These are phyloP conservation scores for Coelastrella sp. DNA, from an alignment of 139 green algal species.

Conservation along the genomic window DNA sequence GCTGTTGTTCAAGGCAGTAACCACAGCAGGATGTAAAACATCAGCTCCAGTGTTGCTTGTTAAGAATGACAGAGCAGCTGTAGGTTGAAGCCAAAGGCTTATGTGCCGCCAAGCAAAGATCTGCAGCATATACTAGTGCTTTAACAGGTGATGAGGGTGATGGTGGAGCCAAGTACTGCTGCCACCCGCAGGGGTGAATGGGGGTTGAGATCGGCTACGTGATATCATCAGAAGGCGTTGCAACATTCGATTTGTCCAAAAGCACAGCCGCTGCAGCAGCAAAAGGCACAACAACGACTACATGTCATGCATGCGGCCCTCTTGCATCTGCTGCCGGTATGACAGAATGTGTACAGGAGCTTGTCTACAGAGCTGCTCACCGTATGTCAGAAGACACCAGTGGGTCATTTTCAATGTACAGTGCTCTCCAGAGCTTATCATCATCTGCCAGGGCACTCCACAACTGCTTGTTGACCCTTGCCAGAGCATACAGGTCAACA, in stretches of 20 bases:
- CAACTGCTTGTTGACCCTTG: slow-evolving; percentile 12
- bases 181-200: too few species aligned
- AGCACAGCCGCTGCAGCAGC: not conserved
- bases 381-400: slow-evolving; percentile 8
- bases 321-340: not conserved
- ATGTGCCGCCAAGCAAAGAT: too few species aligned
- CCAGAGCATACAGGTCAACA: not conserved
- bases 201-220: too few species aligned
- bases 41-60: not conserved
- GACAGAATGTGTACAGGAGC: not conserved
- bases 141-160: too few species aligned
- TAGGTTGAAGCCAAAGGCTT: too few species aligned
- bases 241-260: too few species aligned
- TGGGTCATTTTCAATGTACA: slow-evolving; percentile 22
- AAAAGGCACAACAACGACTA: not conserved
- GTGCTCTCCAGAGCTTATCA: slow-evolving; percentile 1
- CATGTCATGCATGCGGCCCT: not conserved
- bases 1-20: not conserved
- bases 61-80: too few species aligned
- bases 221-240: too few species aligned
- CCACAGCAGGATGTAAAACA: not conserved
- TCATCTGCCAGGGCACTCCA: not conserved
- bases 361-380: not conserved
- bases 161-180: too few species aligned
- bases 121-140: too few species aligned